phyloP scores from a whole-genome alignment of 2,329 filamentous ascomycete species.

The Plectosphaerella plurivora region DNA sequence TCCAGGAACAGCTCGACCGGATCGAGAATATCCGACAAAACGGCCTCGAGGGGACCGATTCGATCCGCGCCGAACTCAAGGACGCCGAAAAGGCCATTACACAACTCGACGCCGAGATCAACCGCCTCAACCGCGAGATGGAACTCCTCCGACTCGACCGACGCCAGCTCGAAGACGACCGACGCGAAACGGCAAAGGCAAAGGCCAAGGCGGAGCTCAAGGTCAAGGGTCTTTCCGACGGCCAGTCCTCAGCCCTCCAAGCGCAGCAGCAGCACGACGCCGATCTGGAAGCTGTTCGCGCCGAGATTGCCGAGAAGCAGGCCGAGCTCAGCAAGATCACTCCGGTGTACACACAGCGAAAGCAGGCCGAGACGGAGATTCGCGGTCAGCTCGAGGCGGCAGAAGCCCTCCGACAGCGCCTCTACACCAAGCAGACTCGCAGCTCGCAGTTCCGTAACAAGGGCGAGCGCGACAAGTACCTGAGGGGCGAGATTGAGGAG shows the following conservation, averaged over 20 bases:
- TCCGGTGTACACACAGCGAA: constrained; percentile 71
- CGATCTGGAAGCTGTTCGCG: constrained; percentile 67
- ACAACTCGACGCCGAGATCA: constrained; percentile 73
- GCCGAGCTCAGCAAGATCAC: constrained; percentile 68
- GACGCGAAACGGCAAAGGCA: constrained; percentile 72
- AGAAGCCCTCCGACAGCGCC: constrained; percentile 68
- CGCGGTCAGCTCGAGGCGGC: constrained; percentile 71
- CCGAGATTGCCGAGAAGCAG: constrained; percentile 73
- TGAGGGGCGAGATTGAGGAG: constrained; percentile 71
- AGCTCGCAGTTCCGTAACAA: constrained; percentile 86
- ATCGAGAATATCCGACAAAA: constrained; percentile 79
- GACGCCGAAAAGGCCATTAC: constrained; percentile 76
- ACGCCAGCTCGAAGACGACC: constrained; percentile 82
- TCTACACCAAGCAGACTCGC: constrained; percentile 89
- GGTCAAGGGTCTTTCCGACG: constrained; percentile 76
- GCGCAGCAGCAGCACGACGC: constrained; percentile 65
- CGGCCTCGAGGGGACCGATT: constrained; percentile 80
- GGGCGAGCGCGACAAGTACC: constrained; percentile 78
- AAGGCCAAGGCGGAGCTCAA: constrained; percentile 85
- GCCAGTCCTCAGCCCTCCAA: constrained; percentile 72
- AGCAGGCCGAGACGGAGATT: constrained; percentile 66
- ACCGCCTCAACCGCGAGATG: constrained; percentile 74
- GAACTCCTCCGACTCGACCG: constrained; percentile 83
- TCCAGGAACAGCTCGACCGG: constrained; percentile 72
- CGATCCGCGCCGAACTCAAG: constrained; percentile 70